Evolutionary conservation across 306 rosid species (phyloP), one percentile per base, ranked within the genome.

Genomic region (Inga leiocalycina): DNA sequence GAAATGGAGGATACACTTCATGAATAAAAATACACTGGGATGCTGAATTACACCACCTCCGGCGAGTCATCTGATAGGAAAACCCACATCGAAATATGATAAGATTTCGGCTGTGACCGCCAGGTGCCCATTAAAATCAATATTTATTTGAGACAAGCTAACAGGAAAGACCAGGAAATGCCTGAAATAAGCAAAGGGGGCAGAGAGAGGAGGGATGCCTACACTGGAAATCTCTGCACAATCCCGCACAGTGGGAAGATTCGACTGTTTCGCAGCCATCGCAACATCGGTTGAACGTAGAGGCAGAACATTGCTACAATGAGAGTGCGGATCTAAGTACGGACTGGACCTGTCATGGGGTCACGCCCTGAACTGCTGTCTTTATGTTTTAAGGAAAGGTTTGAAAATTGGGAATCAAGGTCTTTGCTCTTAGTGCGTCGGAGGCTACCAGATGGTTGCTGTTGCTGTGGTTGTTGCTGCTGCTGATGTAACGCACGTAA

Each of bases 341-440:
- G 93, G 71, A 94, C 91, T 34, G 93, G 83, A 64, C 97, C 98
- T 7, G 89, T 86, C 13, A 87, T 83, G 13, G 99, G 86, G 85
- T 91, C 97, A 43, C 88, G 91, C 74, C 97, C 91, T 54, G 98
- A 88, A 80, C 74, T 92, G 77, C 85, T 83, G 64, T 91, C 99
- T 92, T 92, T 89, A 90, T 92, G 95, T 87, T 89, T 92, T 89
- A 97, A 80, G 70, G 98, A 90, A 46, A 97, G 97, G 81, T 89
- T 94, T 35, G 97, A 88, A 80, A 97, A 88, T 83, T 97, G 99
- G 64, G 93, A 92, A 61, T 97, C 98, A 3, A 94, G 94, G 91
- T 97, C 99, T 84, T 92, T 87, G 97, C 99, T 94, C 84, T 88
- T 94, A 37, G 89, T 76, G 86, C 98, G 97, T 82, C 93, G 90